Base-by-base conservation (phyloP, 1,284 basidiomycete species). In the Golubevia pallescens region DNA sequence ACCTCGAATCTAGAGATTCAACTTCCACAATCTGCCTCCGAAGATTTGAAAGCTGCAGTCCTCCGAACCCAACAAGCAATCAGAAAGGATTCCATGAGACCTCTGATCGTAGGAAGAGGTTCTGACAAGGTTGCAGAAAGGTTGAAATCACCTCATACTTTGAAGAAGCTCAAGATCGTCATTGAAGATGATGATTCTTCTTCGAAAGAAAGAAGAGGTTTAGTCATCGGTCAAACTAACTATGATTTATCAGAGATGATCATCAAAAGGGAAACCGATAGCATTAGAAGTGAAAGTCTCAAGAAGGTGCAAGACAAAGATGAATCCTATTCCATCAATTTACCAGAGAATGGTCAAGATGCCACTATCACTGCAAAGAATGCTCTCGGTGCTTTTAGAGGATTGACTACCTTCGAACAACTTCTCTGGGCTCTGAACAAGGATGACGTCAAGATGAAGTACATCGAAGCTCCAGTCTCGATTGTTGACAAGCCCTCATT, bases 401-500 rank as follows among this genome's bases (percentile, higher is more conserved):
- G 68, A 7, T 62, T 85, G 5, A 60, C 77, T 24, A 79, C 82
- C 1, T 60, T 85, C 28, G 34, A 74, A 57, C 81, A 84, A 68
- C 66, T 81, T 23, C 68, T 78, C 57, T 81, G 71, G 62, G 24
- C 67, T 3, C 67, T 77, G 3, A 68, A 69, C 56, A 65, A 61
- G 10, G 48, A 63, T n/a, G 32, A n/a, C 48, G 14, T 51, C 19
- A 19, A 19, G 7, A 23, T 34, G 53, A 14, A 59, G 4, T 83
- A 68, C 63, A 66, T 81, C 19, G 63, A 74, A 28, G 65, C 71
- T 0, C 82, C 82, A 6, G 54, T 81, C 38, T 59, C 42, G 8
- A 80, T 85, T 60, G 13, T 59, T 1, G 82, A 85, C 64, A 66
- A 68, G 13, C 78, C 82, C 1, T 70, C 69, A 1, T 85, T 75